These are phyloP conservation scores for Scheffersomyces illinoinensis DNA, from an alignment of 1,139 yeast genomes.

Conservation along the genomic window DNA sequence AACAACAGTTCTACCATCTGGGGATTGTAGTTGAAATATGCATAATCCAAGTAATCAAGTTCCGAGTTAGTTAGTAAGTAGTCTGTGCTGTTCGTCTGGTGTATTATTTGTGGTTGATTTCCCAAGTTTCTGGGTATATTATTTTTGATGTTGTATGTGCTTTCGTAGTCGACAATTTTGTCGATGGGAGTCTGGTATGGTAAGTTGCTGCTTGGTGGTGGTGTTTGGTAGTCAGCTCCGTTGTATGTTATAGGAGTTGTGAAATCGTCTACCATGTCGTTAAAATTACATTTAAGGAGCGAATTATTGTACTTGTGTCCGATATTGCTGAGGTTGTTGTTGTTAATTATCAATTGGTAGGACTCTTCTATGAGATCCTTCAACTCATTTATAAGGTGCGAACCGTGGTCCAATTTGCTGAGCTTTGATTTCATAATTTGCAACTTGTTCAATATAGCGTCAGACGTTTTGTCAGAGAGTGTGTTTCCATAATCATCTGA, in stretches of 20 bases:
- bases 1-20: not conserved
- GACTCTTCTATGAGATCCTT: not conserved
- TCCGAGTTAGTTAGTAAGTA: not conserved
- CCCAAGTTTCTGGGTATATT: not conserved
- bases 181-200: not conserved
- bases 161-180: not conserved
- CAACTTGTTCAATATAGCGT: not conserved
- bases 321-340: not conserved
- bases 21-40: not conserved
- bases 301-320: not conserved
- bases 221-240: not conserved
- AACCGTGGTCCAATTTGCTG: not conserved
- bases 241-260: not conserved
- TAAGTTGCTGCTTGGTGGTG: not conserved
- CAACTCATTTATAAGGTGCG: not conserved
- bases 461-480: not conserved
- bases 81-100: not conserved
- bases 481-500: not conserved
- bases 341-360: not conserved
- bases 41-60: not conserved
- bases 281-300: not conserved
- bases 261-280: not conserved
- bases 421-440: not conserved
- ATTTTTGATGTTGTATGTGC: not conserved
- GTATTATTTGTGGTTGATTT: not conserved